Conservation (phyloP, 352 stramenopile species). For the Stephanocyclus meneghinianus region DNA sequence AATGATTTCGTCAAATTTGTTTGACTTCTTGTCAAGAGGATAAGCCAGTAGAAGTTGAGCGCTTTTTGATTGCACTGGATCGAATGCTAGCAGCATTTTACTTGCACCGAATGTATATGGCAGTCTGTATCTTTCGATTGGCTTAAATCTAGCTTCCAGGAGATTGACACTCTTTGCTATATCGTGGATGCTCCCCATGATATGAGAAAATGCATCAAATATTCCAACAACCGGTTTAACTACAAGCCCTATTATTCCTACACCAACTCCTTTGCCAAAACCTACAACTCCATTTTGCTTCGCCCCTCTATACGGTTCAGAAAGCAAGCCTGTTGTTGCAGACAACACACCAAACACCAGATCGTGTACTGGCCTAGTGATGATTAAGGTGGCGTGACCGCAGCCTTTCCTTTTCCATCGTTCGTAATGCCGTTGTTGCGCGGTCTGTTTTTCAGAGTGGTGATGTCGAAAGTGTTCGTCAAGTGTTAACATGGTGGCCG, state of each 20-base stretch:
- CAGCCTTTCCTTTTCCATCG: conserved; percentile 74
- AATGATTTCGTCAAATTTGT: conserved; percentile 61
- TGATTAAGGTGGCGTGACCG: conserved; percentile 60
- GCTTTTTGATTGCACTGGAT: conserved; percentile 64
- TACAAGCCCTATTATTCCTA: conserved; percentile 73
- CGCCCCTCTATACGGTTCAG: conserved; percentile 75
- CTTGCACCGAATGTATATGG: conserved; percentile 77
- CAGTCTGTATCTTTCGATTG: conserved; percentile 66
- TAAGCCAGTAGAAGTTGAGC: conserved; percentile 68
- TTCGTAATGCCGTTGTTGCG: conserved; percentile 72
- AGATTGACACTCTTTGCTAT: conserved; percentile 82
- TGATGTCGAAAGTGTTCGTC: conserved; percentile 77
- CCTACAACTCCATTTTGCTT: conserved; percentile 66
- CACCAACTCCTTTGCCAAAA: conserved; percentile 64
- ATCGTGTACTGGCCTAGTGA: conserved; percentile 73
- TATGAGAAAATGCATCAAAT: conserved; percentile 79
- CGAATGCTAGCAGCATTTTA: conserved; percentile 72
- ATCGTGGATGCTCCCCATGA: conserved; percentile 78
- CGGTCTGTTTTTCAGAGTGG: conserved; percentile 72
- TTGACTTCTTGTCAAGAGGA: conserved; percentile 63
- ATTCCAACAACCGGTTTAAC: conserved; percentile 80
- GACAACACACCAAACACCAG: conserved; percentile 72
- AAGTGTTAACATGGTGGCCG: conserved; percentile 69
- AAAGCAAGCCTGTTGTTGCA: conserved; percentile 68
- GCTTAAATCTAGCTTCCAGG: conserved; percentile 73